Evolutionary conservation across 257 asterid genomes (phyloP).

Genomic region (Hygrophila difformis): DNA sequence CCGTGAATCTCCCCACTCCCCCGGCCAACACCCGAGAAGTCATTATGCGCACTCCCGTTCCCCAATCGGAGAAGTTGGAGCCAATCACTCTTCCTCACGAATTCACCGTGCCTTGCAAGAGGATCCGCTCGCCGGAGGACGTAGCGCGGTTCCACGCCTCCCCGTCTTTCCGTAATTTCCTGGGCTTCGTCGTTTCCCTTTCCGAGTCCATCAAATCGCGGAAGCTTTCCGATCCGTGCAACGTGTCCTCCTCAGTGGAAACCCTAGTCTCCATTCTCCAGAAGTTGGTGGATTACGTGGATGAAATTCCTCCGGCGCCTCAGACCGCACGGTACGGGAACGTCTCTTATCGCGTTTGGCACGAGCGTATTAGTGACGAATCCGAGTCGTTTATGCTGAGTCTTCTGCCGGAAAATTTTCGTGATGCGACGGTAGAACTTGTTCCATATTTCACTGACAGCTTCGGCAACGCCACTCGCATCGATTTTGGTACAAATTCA

Average conservation of each 20-base stretch:
- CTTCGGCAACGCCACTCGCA: constrained; percentile 74
- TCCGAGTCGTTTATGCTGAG: constrained; percentile 51
- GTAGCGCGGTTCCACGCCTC: constrained; percentile 51
- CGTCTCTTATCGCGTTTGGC: constrained; percentile 69
- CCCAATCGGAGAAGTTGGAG: constrained; percentile 47
- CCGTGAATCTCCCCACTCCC: constrained; percentile 61
- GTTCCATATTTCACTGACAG: constrained; percentile 77
- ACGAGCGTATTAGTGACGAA: constrained; percentile 53
- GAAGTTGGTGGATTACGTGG: constrained; percentile 42
- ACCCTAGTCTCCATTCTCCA: constrained; percentile 31
- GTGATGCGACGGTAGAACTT: constrained; percentile 45
- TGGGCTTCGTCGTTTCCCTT: constrained; percentile 71
- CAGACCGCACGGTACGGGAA: constrained; percentile 69
- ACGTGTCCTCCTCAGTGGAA: constrained; percentile 40
- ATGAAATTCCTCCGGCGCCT: constrained; percentile 68
- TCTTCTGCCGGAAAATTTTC: constrained; percentile 37
- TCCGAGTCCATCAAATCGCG: constrained; percentile 66
- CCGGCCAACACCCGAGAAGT: constrained; percentile 63
- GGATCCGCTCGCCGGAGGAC: constrained; percentile 55
- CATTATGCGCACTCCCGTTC: constrained; percentile 88
- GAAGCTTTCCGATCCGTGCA: constrained; percentile 63
- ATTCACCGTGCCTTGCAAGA: constrained; percentile 48
- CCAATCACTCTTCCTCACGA: constrained; percentile 49
- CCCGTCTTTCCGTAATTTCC: constrained; percentile 40
- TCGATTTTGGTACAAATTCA: constrained; percentile 55